Evolutionary conservation across 805 yeast species (phyloP).

Genomic region (Lipomyces yamanashiensis): DNA sequence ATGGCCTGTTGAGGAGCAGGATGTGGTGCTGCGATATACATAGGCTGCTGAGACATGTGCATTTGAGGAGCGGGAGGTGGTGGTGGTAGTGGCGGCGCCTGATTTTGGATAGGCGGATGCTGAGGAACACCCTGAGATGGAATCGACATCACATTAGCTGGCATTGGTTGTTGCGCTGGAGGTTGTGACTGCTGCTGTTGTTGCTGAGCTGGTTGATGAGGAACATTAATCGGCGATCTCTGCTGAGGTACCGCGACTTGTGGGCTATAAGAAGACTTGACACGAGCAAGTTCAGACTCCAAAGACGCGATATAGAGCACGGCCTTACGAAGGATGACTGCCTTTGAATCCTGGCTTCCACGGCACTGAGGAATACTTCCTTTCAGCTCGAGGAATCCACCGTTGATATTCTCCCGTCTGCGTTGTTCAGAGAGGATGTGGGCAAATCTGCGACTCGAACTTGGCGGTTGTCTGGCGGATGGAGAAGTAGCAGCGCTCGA

Average conservation of each 20-base stretch:
- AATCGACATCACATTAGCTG: not conserved
- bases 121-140: no score
- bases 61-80: not conserved
- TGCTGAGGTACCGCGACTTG: not conserved
- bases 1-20: not conserved
- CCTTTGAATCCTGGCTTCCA: constrained; percentile 53
- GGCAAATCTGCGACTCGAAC: constrained; percentile 44
- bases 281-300: constrained; percentile 42
- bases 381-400: constrained; percentile 51
- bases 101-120: no score
- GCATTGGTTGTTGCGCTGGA: constrained; percentile 1
- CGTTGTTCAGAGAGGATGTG: constrained; percentile 55
- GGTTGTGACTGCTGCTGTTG: not conserved
- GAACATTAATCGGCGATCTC: not conserved
- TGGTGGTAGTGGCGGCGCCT: not conserved
- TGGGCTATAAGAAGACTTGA: constrained; percentile 24
- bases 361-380: constrained; percentile 50
- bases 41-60: not conserved
- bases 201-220: not conserved
- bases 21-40: not conserved
- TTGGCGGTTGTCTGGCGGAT: constrained; percentile 6
- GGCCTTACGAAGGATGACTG: constrained; percentile 52
- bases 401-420: constrained; percentile 53
- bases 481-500: not conserved
- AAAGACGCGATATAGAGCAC: constrained; percentile 50